Evolutionary conservation across 2,329 filamentous ascomycete genomes (phyloP), one percentile per base, ranked within the genome.

Genomic region (Coniochaeta sp.): DNA sequence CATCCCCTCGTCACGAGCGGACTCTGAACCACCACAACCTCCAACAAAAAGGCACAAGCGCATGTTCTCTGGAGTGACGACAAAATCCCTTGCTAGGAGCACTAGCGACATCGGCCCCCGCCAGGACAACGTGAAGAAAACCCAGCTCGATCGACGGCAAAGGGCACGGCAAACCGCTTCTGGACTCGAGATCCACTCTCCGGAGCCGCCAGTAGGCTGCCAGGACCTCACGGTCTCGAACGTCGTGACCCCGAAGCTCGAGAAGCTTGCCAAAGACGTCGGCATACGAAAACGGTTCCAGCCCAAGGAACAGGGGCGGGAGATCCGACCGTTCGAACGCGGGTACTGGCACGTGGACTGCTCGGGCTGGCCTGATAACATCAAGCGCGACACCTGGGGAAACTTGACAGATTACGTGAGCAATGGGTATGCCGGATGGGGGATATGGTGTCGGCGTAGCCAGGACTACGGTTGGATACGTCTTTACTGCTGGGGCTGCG

Each of bases 401-500:
- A 83, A 78, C 49, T 68, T 91, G 22, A 71, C 71, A 5, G 76
- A 83, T 14, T 80, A 82, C 48, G 69, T 95, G 30, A 70, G 70
- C 6, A 72, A 71, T 22, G 82, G 83, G 0, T 69, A 73, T 20
- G 77, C 79, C 0, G 86, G 86, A 3, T 90, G 86, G 86, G 83
- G 83, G 3, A 75, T 86, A 1, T 82, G 79, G 71, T 83, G 80
- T 57, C 66, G 63, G 13, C 69, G 81, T 24, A 71, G 75, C 47
- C 59, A 60, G 22, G 63, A 59, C 4, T 76, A 71, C 58, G 66
- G 62, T 10, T 69, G 73, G 52, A 65, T 95, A 2, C 78, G 82
- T 31, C 65, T 92, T 1, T 94, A 87, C 63, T 89, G 88, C 61
- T 96, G 88, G 85, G 91, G 87, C 0, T 79, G 85, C 55, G 71